Percentiles rank a stretch among this genome's conserved stretches.
phyloP scores from a whole-genome alignment of 768 basidiomycete genomes.

The Podaxis sp. region DNA sequence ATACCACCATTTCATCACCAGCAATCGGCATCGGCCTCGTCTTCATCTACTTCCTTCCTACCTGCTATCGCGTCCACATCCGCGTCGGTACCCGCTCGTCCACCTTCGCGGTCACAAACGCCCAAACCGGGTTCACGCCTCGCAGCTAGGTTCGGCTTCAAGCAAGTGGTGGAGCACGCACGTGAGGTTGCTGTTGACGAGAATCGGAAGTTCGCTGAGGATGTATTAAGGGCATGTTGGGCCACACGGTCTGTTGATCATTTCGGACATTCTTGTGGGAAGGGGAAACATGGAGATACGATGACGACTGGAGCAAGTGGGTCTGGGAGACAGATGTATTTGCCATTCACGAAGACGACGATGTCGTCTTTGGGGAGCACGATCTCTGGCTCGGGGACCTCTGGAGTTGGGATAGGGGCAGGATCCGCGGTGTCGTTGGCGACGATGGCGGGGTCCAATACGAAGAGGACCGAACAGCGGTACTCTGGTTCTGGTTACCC shows the following conservation, averaged over 20 bases:
- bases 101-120: slow-evolving; percentile 28
- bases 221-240: slow-evolving; percentile 57
- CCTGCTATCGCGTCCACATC: slow-evolving; percentile 21
- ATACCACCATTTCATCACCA: neutral
- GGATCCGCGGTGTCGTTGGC: neutral
- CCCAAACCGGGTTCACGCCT: slow-evolving; percentile 14
- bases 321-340: slow-evolving; percentile 12
- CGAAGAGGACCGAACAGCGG: neutral
- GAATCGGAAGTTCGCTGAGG: slow-evolving; percentile 49
- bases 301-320: slow-evolving; percentile 20
- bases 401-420: neutral
- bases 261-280: neutral
- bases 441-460: neutral
- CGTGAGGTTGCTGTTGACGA: slow-evolving; percentile 52
- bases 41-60: neutral
- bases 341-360: slow-evolving; percentile 3
- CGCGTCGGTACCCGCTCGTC: slow-evolving; percentile 18
- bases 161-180: slow-evolving; percentile 66
- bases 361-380: slow-evolving; percentile 1
- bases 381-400: neutral
- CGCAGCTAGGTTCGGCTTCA: slow-evolving; percentile 48
- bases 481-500: neutral
- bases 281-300: slow-evolving; percentile 20
- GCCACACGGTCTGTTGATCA: slow-evolving; percentile 47
- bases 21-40: neutral